Base-by-base conservation (phyloP, 345 rosid genomes). In the Syzygium aqueum region DNA sequence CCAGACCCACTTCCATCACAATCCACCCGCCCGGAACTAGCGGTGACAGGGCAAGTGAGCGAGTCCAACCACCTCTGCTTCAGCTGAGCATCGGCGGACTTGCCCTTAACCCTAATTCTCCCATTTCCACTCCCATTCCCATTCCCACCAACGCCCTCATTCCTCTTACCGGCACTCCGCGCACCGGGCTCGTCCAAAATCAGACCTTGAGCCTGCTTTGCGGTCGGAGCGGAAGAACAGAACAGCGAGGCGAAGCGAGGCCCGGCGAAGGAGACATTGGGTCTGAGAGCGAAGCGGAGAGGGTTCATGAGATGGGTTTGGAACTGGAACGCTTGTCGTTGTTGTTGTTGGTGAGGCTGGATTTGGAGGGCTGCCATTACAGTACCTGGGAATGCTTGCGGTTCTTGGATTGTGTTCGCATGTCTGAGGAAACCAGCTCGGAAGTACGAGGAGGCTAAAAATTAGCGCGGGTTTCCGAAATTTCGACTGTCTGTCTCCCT, bases 1-100 rank as follows among this genome's bases (percentile, higher is more conserved):
- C 91, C 93, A 91, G 87, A 63, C 89, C 92, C 87, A 37, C 52
- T 83, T 51, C 82, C 84, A 17, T 77, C 85, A 40, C 46, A 63
- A 23, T 17, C 84, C 5, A 19, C 40, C 23, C 9, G 27, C 86
- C 67, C 86, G 6, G 43, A 85, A n/a, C 53, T 57, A 43, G 33
- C 67, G 33, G 37, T 33, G 27, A 78, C 53, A 17, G 89, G 89
- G 46, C 87, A 85, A 80, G 87, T 85, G 23, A 85, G 85, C 50
- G 89, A 57, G 46, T 88, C 85, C 10, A 88, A n/a, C 89, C 89
- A 85, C 61, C 84, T 61, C 89, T 88, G 85, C 87, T 85, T 88
- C 87, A 88, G 84, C 87, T 86, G 80, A 51, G 86, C 86, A 27
- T 86, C 83, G 11, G 30, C 82, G 53, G 52, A 30, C 89, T 85